Conservation (phyloP, 192 early-diverging fungal genomes). For the Coemansia sp. region DNA sequence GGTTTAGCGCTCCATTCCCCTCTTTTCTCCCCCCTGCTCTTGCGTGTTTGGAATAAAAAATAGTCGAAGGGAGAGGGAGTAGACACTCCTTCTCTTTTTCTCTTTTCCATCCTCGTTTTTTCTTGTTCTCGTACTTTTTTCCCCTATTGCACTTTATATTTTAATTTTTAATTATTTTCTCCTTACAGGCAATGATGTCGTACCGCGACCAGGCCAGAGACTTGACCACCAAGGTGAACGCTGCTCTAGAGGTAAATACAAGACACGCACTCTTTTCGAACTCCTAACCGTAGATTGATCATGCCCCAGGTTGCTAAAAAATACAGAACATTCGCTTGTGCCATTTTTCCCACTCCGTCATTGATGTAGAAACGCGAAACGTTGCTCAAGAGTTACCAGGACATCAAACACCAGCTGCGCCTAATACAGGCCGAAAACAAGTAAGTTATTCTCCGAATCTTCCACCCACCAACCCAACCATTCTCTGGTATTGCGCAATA, state of each 20-base stretch:
- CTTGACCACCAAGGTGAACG: conserved; percentile 41
- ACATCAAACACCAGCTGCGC: conserved; percentile 20
- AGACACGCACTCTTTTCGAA: too few relatives aligned
- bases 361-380: conserved; percentile 37
- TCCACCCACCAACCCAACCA: neutral
- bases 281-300: too few relatives aligned
- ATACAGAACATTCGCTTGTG: neutral
- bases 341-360: too few relatives aligned
- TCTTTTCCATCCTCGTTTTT: neutral
- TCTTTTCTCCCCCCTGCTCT: too few relatives aligned
- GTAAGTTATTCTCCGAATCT: too few relatives aligned
- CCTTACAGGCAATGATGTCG: conserved; percentile 26
- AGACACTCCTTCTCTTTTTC: neutral
- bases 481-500: neutral
- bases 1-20: too few relatives aligned
- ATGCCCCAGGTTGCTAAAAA: neutral
- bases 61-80: too few relatives aligned
- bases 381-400: conserved; percentile 35
- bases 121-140: conserved; percentile 1
- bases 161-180: conserved; percentile 8
- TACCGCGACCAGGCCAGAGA: conserved; percentile 43
- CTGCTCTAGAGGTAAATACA: conserved; percentile 40
- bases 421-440: conserved; percentile 40
- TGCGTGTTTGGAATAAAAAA: too few relatives aligned
- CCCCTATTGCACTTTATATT: conserved; percentile 3